Evolutionary conservation across 306 rosid genomes (phyloP), one percentile per base, ranked within the genome.

Genomic region (Macrotyloma uniflorum): DNA sequence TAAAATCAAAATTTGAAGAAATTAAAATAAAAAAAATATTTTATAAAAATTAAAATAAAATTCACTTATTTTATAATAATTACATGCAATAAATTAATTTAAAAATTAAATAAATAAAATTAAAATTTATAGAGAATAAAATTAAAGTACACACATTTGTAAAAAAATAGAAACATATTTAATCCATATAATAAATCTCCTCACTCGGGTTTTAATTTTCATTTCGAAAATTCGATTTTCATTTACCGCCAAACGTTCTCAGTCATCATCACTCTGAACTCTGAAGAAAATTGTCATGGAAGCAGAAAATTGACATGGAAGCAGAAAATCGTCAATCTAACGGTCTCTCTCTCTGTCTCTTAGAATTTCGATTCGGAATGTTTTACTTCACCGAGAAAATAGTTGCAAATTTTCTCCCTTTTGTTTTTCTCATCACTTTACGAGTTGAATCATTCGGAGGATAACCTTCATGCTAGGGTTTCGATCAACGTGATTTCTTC

Each of bases 241-340:
- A 67, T 75, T 83, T 85, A 85, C 88, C 89, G 89, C 88, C 84
- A 77, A 75, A 45, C 46, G 26, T 50, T 22, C 6, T 47, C 71
- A 50, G 11, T 58, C 11, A 49, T 75, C 79, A 19, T 28, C 20
- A 33, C 14, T 45, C 51, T 70, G 76, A 47, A 50, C 42, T 8
- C 11, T 42, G 47, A 42, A 42, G 47, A 10, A 15, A 12, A 42
- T 51, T 61, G 24, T 57, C 40, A 61, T 62, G 83, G 86, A 80
- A 49, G 64, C 61, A 13, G 79, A 80, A 15, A 12, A 42, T 51
- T 61, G 24, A 51, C 40, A 61, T 62, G 83, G 86, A 80, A 49
- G 64, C 61, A 13, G 79, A 80, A n/a, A n/a, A n/a, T n/a, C 75
- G 6, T 57, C 81, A 80, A 42, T 62, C 84, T 80, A 49, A 32